phyloP scores from a whole-genome alignment of 2,329 filamentous ascomycete genomes.

The Raffaelea albimanens region DNA sequence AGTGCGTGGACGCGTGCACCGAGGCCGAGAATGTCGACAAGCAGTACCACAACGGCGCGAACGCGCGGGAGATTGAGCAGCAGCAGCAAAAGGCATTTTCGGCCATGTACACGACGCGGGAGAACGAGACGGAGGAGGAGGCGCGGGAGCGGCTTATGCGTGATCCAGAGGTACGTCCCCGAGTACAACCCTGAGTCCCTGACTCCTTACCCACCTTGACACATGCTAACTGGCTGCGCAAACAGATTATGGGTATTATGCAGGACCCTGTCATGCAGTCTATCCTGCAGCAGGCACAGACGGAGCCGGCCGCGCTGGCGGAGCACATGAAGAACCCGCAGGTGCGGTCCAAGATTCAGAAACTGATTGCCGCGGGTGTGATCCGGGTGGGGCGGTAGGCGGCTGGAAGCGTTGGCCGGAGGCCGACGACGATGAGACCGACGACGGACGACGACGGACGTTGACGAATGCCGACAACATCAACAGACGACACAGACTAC shows the following conservation, averaged over 20 bases:
- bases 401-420: too few species aligned
- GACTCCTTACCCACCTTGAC: background rate
- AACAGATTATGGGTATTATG: slow-evolving; percentile 75
- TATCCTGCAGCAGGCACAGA: slow-evolving; percentile 93
- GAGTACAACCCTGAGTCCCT: too few species aligned
- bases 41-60: slow-evolving; percentile 59
- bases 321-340: slow-evolving; percentile 94
- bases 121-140: slow-evolving; percentile 94
- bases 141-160: slow-evolving; percentile 82
- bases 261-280: slow-evolving; percentile 97
- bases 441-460: too few species aligned
- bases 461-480: too few species aligned
- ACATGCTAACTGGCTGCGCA: slow-evolving; percentile 15
- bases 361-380: slow-evolving; percentile 85
- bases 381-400: slow-evolving; percentile 55
- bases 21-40: slow-evolving; percentile 72
- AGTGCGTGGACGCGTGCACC: slow-evolving; percentile 80
- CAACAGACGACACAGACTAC: too few species aligned
- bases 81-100: slow-evolving; percentile 88
- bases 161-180: slow-evolving; percentile 72
- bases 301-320: slow-evolving; percentile 80
- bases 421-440: too few species aligned
- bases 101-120: slow-evolving; percentile 81
- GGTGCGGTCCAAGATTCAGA: slow-evolving; percentile 84
- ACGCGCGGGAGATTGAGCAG: slow-evolving; percentile 83